phyloP scores from a whole-genome alignment of 352 stramenopile genomes.

The Pythium dissotocum region DNA sequence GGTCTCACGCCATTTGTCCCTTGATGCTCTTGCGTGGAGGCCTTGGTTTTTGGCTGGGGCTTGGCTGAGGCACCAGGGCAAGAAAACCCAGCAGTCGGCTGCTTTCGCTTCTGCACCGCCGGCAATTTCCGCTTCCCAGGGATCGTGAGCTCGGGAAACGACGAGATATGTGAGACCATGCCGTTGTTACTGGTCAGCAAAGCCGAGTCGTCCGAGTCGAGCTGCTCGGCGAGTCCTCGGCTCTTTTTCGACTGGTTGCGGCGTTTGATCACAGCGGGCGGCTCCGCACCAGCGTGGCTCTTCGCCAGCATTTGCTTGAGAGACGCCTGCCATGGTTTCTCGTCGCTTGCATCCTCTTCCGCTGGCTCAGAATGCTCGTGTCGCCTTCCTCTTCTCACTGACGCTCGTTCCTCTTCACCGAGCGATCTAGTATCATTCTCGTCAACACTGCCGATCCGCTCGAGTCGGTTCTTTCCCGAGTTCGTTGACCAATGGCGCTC shows the following conservation, averaged over 20 bases:
- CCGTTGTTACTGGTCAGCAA: slow-evolving; percentile 7
- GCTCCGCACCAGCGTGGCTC: slow-evolving; percentile 26
- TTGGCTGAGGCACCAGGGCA: background rate
- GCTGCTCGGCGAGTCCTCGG: background rate
- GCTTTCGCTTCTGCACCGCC: slow-evolving; percentile 35
- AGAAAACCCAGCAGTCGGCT: slow-evolving; percentile 28
- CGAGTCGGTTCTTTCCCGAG: background rate
- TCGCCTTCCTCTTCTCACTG: background rate
- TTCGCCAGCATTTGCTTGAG: slow-evolving; percentile 60
- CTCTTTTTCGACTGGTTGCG: slow-evolving; percentile 3
- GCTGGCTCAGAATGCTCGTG: background rate
- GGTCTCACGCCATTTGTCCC: background rate
- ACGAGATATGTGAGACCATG: slow-evolving; percentile 29
- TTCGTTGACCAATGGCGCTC: background rate
- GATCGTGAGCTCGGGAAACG: slow-evolving; percentile 60
- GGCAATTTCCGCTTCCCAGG: slow-evolving; percentile 35
- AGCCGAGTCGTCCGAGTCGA: background rate
- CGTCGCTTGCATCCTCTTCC: slow-evolving; percentile 6
- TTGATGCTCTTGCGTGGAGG: background rate
- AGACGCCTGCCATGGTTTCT: slow-evolving; percentile 54
- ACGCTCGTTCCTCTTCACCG: background rate
- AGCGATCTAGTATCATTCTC: background rate
- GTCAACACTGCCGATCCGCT: background rate
- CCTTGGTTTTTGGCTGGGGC: slow-evolving; percentile 14
- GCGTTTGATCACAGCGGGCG: background rate